phyloP scores from a whole-genome alignment of 768 basidiomycete genomes.

The Termitomyces sp. region DNA sequence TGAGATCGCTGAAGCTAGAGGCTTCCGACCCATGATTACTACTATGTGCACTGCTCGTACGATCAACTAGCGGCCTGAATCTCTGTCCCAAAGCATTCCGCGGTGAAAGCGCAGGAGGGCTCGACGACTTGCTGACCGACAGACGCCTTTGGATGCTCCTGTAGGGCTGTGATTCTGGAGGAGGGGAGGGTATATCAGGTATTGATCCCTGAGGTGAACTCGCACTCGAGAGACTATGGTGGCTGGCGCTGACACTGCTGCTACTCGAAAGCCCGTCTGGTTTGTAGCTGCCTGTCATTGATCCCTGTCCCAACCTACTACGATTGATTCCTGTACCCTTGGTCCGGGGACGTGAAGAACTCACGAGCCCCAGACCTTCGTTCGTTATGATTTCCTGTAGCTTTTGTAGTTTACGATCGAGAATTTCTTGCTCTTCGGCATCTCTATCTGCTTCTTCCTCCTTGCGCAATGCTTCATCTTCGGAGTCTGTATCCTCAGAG shows the following conservation, averaged over 20 bases:
- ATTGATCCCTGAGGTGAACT: constrained; percentile 76
- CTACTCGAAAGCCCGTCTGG: constrained; percentile 41
- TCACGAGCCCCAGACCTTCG: constrained; percentile 68
- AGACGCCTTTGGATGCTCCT: constrained; percentile 48
- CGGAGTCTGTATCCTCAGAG: constrained; percentile 49
- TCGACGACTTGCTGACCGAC: constrained; percentile 52
- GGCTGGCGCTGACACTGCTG: constrained; percentile 45
- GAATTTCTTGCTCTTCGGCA: constrained; percentile 60
- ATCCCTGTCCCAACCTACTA: constrained; percentile 34
- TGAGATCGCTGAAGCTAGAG: constrained; percentile 82
- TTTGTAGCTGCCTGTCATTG: constrained; percentile 28
- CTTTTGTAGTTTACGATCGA: constrained; percentile 63
- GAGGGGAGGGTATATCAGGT: constrained; percentile 75
- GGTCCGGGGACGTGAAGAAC: constrained; percentile 26
- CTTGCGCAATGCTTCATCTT: constrained; percentile 55
- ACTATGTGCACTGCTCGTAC: constrained; percentile 44
- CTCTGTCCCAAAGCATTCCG: constrained; percentile 50
- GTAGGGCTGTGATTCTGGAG: constrained; percentile 48
- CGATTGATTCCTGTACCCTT: constrained; percentile 41
- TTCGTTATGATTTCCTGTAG: constrained; percentile 70
- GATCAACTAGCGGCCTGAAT: constrained; percentile 38
- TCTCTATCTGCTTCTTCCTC: constrained; percentile 68
- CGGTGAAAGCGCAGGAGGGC: constrained; percentile 54
- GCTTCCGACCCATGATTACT: constrained; percentile 69
- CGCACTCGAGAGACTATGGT: constrained; percentile 62